A percentile compares a stretch with the other conserved stretches of the same genome.
Conservation (phyloP, 345 rosid species). For the Boechera retrofracta region DNA sequence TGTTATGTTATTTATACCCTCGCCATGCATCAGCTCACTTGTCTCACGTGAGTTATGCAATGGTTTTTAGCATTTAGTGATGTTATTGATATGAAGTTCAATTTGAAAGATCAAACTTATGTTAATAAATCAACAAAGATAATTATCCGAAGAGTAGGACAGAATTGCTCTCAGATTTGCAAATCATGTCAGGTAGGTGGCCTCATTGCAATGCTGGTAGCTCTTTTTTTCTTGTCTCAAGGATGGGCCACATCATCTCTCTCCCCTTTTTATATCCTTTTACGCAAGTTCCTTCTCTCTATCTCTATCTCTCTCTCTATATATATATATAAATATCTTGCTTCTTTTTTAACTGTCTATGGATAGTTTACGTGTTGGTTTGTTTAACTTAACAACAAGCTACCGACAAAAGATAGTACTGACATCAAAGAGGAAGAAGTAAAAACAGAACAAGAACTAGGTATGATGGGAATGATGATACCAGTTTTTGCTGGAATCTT, state of each 20-base stretch:
- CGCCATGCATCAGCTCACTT: neutral
- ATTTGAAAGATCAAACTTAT: neutral
- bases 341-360: slow-evolving; percentile 18
- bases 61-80: slow-evolving; percentile 2
- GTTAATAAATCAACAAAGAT: neutral
- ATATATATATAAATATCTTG: neutral
- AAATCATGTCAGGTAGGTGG: slow-evolving; percentile 75
- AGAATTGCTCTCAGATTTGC: slow-evolving; percentile 7
- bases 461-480: slow-evolving; percentile 73
- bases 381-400: slow-evolving; percentile 62
- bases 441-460: slow-evolving; percentile 61
- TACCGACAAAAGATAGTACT: slow-evolving; percentile 65
- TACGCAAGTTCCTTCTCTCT: neutral
- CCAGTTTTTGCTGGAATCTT: slow-evolving; percentile 95
- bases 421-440: slow-evolving; percentile 50
- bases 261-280: slow-evolving; percentile 94
- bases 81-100: neutral
- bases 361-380: slow-evolving; percentile 18
- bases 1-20: neutral
- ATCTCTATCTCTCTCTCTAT: neutral
- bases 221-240: slow-evolving; percentile 88
- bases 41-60: neutral
- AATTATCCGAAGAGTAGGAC: slow-evolving; percentile 9
- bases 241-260: slow-evolving; percentile 91
- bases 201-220: slow-evolving; percentile 82